phyloP scores from a whole-genome alignment of 192 early-diverging fungal genomes.

The Gaertneriomyces sp. region DNA sequence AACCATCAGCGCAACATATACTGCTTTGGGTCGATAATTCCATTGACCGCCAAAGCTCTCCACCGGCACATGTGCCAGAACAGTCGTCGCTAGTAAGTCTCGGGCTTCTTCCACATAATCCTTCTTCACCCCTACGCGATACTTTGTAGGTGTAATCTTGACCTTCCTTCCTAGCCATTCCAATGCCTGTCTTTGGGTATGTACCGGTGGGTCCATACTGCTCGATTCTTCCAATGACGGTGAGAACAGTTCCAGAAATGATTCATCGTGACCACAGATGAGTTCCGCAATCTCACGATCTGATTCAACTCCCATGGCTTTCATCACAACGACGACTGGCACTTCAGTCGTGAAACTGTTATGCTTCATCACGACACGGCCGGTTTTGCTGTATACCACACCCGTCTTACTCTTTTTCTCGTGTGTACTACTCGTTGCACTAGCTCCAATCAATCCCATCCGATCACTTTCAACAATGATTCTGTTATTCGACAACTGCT shows the following conservation, averaged over 20 bases:
- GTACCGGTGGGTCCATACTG: conserved; percentile 50
- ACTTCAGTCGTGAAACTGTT: conserved; percentile 86
- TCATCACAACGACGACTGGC: conserved; percentile 81
- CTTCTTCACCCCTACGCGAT: conserved; percentile 31
- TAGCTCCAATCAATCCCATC: conserved; percentile 75
- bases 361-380: conserved; percentile 66
- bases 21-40: conserved; percentile 87
- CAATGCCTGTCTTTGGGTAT: conserved; percentile 89
- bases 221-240: conserved; percentile 85
- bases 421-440: conserved; percentile 85
- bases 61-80: conserved; percentile 88
- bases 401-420: conserved; percentile 93
- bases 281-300: conserved; percentile 94
- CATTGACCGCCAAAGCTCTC: conserved; percentile 56
- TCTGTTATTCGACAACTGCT: conserved; percentile 97
- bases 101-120: conserved; percentile 75
- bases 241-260: conserved; percentile 76
- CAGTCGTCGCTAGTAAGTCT: conserved; percentile 79
- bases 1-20: conserved; percentile 92
- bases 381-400: conserved; percentile 65
- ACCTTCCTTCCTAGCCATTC: conserved; percentile 80
- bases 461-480: conserved; percentile 90
- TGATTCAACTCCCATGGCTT: conserved; percentile 90
- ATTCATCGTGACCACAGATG: conserved; percentile 81
- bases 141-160: conserved; percentile 46